These are phyloP conservation scores for Annulohypoxylon moriforme DNA, from an alignment of 495 filamentous ascomycete species.

Conservation along the genomic window DNA sequence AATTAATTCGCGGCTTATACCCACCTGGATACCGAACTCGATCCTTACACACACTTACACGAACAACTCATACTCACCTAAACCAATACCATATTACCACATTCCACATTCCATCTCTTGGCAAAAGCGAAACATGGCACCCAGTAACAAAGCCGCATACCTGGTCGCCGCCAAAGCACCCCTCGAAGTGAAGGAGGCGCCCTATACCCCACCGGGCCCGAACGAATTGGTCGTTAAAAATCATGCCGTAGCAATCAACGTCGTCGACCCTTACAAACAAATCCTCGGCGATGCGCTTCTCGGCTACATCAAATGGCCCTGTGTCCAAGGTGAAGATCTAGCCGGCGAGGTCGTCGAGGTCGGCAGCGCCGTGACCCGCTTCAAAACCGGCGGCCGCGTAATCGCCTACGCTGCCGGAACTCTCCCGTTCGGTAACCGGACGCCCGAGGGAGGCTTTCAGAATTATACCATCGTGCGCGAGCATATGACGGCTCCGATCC, in stretches of 20 bases:
- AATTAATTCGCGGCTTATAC: constrained; percentile 3
- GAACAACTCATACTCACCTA: neutral
- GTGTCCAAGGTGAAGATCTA: constrained; percentile 59
- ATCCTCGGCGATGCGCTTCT: constrained; percentile 33
- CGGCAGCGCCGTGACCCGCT: constrained; percentile 53
- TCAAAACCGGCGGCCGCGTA: constrained; percentile 57
- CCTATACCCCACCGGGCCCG: constrained; percentile 25
- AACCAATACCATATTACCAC: neutral
- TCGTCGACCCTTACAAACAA: constrained; percentile 57
- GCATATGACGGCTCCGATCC: constrained; percentile 48
- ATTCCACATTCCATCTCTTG: neutral
- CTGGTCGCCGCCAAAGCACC: constrained; percentile 6
- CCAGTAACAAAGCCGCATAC: constrained; percentile 28
- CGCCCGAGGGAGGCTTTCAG: constrained; percentile 45
- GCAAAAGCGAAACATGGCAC: constrained; percentile 38
- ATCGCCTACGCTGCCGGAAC: constrained; percentile 37
- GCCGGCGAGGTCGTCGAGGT: constrained; percentile 61
- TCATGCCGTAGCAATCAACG: constrained; percentile 49
- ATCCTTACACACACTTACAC: neutral
- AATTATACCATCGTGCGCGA: constrained; percentile 47
- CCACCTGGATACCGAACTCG: neutral
- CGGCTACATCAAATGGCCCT: constrained; percentile 52
- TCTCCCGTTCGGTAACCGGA: constrained; percentile 9
- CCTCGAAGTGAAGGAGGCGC: constrained; percentile 17
- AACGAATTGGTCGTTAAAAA: constrained; percentile 41